Base-by-base conservation (phyloP, 2,329 filamentous ascomycete genomes). In the Sporothrix brunneoviolacea region DNA sequence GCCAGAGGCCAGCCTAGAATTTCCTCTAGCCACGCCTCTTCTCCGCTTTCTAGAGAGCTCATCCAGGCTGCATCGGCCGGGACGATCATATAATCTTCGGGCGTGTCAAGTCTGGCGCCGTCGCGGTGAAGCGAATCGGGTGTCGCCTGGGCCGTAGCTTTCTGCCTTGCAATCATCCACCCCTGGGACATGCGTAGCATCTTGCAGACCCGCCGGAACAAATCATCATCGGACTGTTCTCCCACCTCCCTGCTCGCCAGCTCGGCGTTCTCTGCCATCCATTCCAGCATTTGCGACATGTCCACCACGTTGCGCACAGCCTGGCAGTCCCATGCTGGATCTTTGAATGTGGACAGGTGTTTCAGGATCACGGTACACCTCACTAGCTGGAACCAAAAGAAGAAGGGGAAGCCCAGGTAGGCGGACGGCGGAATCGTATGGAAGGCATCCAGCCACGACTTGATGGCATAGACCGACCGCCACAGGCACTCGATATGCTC, bases 301-400 rank as follows among this genome's bases (percentile, higher is more conserved):
- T 64, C 52, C 2, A 69, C 58, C 3, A 54, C 61, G 27, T 63
- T 59, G 15, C 61, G 62, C 37, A 67, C 65, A 18, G 62, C 62
- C n/a, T 62, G 56, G 16, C 58, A 58, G 53, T 70, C 64, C 68
- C 67, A 70, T 4, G 61, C 63, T 15, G 64, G 67, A 49, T 70
- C 64, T 15, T 61, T 53, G 6, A 70, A 61, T 4, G 61, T 65
- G 0, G 64, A 64, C 8, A 71, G 58, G 19, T 66, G 59, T 42
- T 68, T 65, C 37, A 71, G 56, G 1, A 67, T 54, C 3, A 61
- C 64, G n/a, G 67, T 42, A 30, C 57, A 64, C 6, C 61, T 60
- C 22, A 66, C 59, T 41, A 70, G 61, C 40, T 70, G 65, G 0
- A 63, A 62, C 66, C 65, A 69, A 39, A 66, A 65, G 32, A 63